Base-by-base conservation (phyloP, 257 asterid species). In the Nicotiana tabacum region DNA sequence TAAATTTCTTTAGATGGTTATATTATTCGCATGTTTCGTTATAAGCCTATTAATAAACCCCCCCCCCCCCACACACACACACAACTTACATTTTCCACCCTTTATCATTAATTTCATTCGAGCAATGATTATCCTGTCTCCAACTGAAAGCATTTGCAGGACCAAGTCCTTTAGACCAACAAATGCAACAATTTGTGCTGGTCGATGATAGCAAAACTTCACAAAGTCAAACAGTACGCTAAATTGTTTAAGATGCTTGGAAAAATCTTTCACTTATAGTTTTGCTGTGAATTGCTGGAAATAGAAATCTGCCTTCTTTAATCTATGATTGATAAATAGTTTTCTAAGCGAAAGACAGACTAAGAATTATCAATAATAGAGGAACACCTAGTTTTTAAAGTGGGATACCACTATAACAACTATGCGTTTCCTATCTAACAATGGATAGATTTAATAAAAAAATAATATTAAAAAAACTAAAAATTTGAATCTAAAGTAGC, bases 61-160 rank as follows among this genome's bases (percentile, higher is more conserved):
- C 11, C 21, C 30, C 21, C 21, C 21, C 21, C 21, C n/a, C n/a
- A n/a, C n/a, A 21, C 21, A 21, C 21, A 21, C 21, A 21, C 21
- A 21, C 21, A 43, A 11, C 57, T 72, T 21, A 72, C 60, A 39
- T 11, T 21, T 43, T 72, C 58, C 37, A 21, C 37, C 57, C 60
- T 29, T 72, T 51, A 72, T 70, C 78, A 17, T 48, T 48, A 6
- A 62, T 46, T 37, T 33, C n/a, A 16, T 74, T 48, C 2, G 3
- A 48, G 15, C 60, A 72, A 46, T 46, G 0, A 24, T 13, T 24
- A 27, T 74, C 61, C 62, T 48, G 15, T 48, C 39, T 48, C 61
- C 39, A 74, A 46, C 79, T 8, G 39, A 74, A 74, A 24, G 79
- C 79, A 46, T 74, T 74, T 46, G 39, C 79, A 46, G 79, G 79